Evolutionary conservation across 2,329 filamentous ascomycete species (phyloP).

Genomic region (Rutstroemia sp.): DNA sequence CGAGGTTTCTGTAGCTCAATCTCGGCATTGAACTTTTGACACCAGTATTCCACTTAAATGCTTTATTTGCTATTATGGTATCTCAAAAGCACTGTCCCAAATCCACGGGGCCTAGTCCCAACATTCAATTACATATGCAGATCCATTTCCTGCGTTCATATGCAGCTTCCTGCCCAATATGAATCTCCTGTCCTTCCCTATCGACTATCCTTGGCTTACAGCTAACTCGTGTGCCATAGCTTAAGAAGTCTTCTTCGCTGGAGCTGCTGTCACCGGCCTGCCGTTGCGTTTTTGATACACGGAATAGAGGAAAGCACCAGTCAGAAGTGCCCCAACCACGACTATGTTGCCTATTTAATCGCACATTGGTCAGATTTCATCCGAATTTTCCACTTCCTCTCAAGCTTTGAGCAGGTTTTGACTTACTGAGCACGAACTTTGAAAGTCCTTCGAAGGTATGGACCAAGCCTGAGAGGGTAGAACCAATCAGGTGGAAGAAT

Average conservation of each 20-base stretch:
- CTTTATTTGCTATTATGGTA: background rate
- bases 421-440: constrained; percentile 28
- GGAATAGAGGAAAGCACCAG: constrained; percentile 18
- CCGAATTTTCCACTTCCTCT: background rate
- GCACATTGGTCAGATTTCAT: background rate
- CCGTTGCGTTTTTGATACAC: constrained; percentile 22
- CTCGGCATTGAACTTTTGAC: background rate
- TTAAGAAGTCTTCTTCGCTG: constrained; percentile 6
- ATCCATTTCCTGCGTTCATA: background rate
- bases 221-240: background rate
- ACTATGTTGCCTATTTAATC: constrained; percentile 23
- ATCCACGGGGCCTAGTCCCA: background rate
- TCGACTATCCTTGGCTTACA: background rate
- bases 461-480: constrained; percentile 20
- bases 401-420: background rate
- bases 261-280: constrained; percentile 1
- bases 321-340: constrained; percentile 19
- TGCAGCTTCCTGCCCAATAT: background rate
- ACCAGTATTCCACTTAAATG: background rate
- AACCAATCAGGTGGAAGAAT: constrained; percentile 18
- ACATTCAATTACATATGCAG: background rate
- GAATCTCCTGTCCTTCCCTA: background rate
- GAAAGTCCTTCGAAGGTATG: constrained; percentile 26
- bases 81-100: background rate
- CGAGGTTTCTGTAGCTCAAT: background rate